phyloP scores from a whole-genome alignment of 108 stramenopile genomes.

The Conticribra guillardii region DNA sequence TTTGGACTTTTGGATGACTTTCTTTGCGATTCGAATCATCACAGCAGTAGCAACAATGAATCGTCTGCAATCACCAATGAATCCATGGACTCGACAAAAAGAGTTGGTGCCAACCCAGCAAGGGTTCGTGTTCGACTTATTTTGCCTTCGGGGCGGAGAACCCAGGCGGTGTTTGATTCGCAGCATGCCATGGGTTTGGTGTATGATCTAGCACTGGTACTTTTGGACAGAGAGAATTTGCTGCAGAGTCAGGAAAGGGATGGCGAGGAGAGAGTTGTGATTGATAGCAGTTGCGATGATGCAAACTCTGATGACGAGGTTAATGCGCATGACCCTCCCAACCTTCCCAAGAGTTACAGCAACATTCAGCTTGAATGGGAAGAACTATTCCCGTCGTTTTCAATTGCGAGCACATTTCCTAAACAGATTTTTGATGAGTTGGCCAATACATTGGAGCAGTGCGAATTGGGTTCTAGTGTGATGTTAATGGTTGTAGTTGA shows the following conservation, averaged over 20 bases:
- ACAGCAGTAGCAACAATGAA: too few species aligned
- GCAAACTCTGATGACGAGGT: not conserved
- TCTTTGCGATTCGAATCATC: not conserved
- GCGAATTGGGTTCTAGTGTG: slow-evolving; percentile 19
- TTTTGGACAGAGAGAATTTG: slow-evolving; percentile 17
- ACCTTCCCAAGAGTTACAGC: slow-evolving; percentile 2
- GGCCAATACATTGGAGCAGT: slow-evolving; percentile 14
- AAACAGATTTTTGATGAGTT: slow-evolving; percentile 23
- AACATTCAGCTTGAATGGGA: slow-evolving; percentile 19
- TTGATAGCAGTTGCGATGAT: not conserved
- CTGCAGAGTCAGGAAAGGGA: slow-evolving; percentile 11
- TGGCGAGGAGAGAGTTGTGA: not conserved
- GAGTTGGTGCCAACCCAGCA: not conserved
- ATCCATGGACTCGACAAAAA: not conserved
- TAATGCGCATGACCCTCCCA: not conserved
- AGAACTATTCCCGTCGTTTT: slow-evolving; percentile 27
- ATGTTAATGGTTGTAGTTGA: slow-evolving; percentile 32
- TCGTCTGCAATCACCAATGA: too few species aligned
- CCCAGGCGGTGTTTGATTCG: slow-evolving; percentile 16
- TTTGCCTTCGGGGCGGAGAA: slow-evolving; percentile 34
- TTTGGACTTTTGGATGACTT: slow-evolving; percentile 16
- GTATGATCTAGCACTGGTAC: slow-evolving; percentile 38
- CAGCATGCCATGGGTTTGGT: slow-evolving; percentile 31
- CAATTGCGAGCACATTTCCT: slow-evolving; percentile 24
- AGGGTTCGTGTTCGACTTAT: slow-evolving; percentile 25